Percentiles rank a stretch among this genome's conserved stretches.
These are phyloP conservation scores for Gloeophyllum trabeum DNA, from an alignment of 768 basidiomycete genomes.

Conservation along the genomic window DNA sequence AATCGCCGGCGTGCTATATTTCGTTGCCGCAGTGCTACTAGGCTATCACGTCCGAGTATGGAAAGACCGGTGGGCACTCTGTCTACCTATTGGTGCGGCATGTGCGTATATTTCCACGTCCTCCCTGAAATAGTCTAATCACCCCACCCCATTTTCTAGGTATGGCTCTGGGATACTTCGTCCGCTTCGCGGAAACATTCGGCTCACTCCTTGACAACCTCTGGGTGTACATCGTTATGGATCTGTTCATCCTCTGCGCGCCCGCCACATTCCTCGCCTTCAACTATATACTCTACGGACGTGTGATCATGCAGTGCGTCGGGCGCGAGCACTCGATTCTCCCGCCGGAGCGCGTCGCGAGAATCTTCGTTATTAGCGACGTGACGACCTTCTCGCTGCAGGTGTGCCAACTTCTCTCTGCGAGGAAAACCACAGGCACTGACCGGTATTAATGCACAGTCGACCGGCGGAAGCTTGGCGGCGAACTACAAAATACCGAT, in stretches of 20 bases:
- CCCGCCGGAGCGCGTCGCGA: slow-evolving; percentile 13
- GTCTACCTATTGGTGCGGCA: slow-evolving; percentile 17
- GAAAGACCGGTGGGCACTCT: slow-evolving; percentile 19
- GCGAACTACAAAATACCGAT: slow-evolving; percentile 4
- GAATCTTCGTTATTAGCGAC: slow-evolving; percentile 17
- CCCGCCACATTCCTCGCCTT: slow-evolving; percentile 21
- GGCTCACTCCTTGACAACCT: slow-evolving; percentile 12
- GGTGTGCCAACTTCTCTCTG: slow-evolving; percentile 4
- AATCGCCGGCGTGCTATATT: no score
- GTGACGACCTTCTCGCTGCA: slow-evolving; percentile 17
- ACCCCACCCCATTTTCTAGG: slow-evolving; percentile 8
- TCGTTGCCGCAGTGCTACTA: no score
- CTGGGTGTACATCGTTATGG: slow-evolving; percentile 9
- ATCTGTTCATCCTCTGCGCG: slow-evolving; percentile 14
- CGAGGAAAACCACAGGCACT: not conserved
- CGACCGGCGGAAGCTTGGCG: slow-evolving; percentile 12
- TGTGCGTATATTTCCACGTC: slow-evolving; percentile 6
- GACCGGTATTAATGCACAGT: slow-evolving; percentile 7
- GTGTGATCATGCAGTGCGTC: slow-evolving; percentile 11
- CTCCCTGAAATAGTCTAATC: not conserved
- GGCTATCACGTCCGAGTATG: not conserved
- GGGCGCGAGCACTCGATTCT: slow-evolving; percentile 13
- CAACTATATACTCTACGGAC: slow-evolving; percentile 21
- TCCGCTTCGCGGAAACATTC: slow-evolving; percentile 13
- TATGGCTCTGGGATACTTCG: slow-evolving; percentile 11